phyloP scores from a whole-genome alignment of 148 eudicot species.

The Heliamphora exappendiculata region DNA sequence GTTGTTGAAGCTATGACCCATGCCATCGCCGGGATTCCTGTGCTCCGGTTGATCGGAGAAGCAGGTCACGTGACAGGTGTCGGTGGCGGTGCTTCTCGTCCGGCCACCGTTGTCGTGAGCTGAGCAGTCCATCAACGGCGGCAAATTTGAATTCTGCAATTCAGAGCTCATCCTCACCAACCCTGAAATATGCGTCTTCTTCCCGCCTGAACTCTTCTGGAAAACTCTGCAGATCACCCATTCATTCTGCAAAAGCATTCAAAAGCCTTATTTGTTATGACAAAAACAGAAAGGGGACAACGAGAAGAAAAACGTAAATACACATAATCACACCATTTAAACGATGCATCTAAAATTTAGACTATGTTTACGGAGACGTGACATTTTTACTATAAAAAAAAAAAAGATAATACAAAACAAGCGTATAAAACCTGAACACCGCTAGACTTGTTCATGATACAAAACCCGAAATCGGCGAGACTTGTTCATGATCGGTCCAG shows the following conservation, averaged over 20 bases:
- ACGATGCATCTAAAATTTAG: no score
- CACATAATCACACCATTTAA: no score
- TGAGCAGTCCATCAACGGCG: constrained; percentile 54
- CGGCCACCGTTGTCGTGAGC: constrained; percentile 18
- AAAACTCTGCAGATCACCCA: constrained; percentile 80
- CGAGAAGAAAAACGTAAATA: no score
- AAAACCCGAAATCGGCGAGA: no score
- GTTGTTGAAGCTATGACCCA: constrained; percentile 3
- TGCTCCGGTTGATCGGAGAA: constrained; percentile 48
- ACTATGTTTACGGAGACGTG: no score
- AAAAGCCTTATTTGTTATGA: no score
- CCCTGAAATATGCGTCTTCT: constrained; percentile 35
- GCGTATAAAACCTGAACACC: no score
- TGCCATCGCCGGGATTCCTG: constrained; percentile 12
- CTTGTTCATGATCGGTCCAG: no score
- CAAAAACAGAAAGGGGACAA: no score
- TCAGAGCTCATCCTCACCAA: constrained; percentile 10
- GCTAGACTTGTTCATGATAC: no score
- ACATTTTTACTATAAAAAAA: no score
- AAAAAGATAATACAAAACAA: no score
- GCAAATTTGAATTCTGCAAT: constrained; percentile 28
- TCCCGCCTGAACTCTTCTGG: constrained; percentile 45
- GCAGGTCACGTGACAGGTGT: constrained; percentile 47
- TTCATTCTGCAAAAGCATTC: constrained; percentile 47
- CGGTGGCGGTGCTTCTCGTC: constrained; percentile 8